Evolutionary conservation across 2,329 filamentous ascomycete genomes (phyloP).

Genomic region (Pseudogymnoascus sp.): DNA sequence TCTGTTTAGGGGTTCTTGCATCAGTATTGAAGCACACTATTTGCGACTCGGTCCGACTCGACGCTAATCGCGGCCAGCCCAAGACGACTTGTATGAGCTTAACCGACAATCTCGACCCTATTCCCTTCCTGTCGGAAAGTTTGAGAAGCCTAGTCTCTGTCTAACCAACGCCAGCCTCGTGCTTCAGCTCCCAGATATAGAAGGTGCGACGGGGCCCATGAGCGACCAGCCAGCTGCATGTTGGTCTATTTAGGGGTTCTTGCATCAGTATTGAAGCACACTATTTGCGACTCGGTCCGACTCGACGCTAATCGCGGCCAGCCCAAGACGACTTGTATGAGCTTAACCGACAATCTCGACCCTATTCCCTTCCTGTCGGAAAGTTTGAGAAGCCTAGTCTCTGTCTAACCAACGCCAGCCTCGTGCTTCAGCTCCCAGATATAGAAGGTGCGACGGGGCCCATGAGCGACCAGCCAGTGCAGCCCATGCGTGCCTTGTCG

Average conservation of each 20-base stretch:
- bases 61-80: background rate
- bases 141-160: background rate
- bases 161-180: background rate
- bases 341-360: background rate
- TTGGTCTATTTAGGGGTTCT: background rate
- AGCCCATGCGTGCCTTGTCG: background rate
- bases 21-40: background rate
- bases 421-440: background rate
- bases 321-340: background rate
- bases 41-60: background rate
- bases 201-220: background rate
- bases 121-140: background rate
- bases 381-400: background rate
- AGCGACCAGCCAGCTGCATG: background rate
- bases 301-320: too few species aligned
- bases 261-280: background rate
- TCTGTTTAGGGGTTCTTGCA: background rate
- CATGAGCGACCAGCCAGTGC: background rate
- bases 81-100: background rate
- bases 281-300: background rate
- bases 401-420: background rate
- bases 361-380: background rate
- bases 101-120: background rate
- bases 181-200: background rate
- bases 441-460: background rate